Percentiles rank a stretch among this genome's conserved stretches.
phyloP scores from a whole-genome alignment of 2,329 filamentous ascomycete species.

The Xylaria sp. region DNA sequence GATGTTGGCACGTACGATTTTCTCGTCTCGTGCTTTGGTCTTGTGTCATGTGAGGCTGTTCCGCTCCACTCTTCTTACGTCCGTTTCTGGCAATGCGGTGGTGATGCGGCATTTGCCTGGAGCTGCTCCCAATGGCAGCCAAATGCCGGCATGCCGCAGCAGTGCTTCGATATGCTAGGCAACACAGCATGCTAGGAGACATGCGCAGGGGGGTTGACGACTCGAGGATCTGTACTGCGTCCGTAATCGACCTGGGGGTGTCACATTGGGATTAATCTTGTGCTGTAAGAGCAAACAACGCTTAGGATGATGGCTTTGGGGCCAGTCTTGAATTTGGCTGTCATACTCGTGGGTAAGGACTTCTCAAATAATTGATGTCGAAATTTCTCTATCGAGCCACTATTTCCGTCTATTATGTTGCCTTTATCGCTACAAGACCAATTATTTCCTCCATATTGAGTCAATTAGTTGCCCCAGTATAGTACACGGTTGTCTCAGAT shows the following conservation, averaged over 20 bases:
- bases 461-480: slow-evolving; percentile 4
- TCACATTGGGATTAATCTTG: slow-evolving; percentile 33
- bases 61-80: slow-evolving; percentile 41
- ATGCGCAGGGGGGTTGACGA: slow-evolving; percentile 51
- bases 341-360: background rate
- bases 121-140: slow-evolving; percentile 40
- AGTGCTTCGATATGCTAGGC: slow-evolving; percentile 49
- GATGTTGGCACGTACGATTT: slow-evolving; percentile 28
- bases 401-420: slow-evolving; percentile 6
- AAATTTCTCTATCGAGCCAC: slow-evolving; percentile 6
- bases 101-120: slow-evolving; percentile 46
- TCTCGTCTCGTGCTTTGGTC: slow-evolving; percentile 36
- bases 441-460: slow-evolving; percentile 3
- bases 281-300: slow-evolving; percentile 23
- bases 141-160: slow-evolving; percentile 53
- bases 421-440: slow-evolving; percentile 6
- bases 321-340: slow-evolving; percentile 3
- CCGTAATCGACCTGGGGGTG: slow-evolving; percentile 39
- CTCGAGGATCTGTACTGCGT: slow-evolving; percentile 53
- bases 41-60: slow-evolving; percentile 40
- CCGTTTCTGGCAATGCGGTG: slow-evolving; percentile 50
- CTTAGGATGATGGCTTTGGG: slow-evolving; percentile 17
- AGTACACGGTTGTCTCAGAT: slow-evolving; percentile 1
- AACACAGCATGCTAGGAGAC: slow-evolving; percentile 48
- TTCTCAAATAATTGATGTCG: background rate